Percentiles rank a stretch among this genome's conserved stretches.
These are phyloP conservation scores for Plectranthus barbatus DNA, from an alignment of 257 asterid genomes.

Conservation along the genomic window DNA sequence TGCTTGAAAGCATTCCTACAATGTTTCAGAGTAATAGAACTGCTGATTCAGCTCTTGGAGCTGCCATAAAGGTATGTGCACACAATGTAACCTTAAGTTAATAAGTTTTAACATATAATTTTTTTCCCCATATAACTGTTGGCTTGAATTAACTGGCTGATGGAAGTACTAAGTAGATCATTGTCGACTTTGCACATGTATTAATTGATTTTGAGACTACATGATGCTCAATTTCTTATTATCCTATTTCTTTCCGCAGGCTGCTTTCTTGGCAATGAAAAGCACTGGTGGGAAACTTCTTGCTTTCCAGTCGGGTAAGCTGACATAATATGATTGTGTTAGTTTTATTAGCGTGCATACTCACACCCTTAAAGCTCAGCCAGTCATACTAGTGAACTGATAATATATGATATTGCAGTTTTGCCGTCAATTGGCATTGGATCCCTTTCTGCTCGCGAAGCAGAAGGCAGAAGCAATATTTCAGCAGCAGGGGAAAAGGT, in stretches of 20 bases:
- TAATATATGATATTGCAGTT: conserved; percentile 39
- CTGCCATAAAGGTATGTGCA: conserved; percentile 72
- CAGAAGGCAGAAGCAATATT: conserved; percentile 86
- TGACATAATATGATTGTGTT: neutral
- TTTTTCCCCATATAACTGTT: neutral
- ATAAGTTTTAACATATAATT: neutral
- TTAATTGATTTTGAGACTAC: neutral
- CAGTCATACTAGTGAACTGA: conserved; percentile 5
- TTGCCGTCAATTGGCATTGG: conserved; percentile 87
- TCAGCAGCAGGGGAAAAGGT: conserved; percentile 90
- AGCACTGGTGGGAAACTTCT: conserved; percentile 94
- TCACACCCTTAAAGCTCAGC: neutral
- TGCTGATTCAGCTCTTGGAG: conserved; percentile 92
- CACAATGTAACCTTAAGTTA: neutral
- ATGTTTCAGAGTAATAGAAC: conserved; percentile 76
- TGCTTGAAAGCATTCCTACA: conserved; percentile 80
- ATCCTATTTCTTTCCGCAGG: conserved; percentile 38
- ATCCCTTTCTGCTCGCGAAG: conserved; percentile 96
- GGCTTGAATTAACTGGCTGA: conserved; percentile 1
- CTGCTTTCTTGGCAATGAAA: conserved; percentile 96
- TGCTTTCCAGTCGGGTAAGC: conserved; percentile 89
- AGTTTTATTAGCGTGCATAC: neutral
- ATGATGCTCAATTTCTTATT: neutral
- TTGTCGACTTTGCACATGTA: conserved; percentile 5
- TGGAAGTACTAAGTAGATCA: conserved; percentile 1